phyloP scores from a whole-genome alignment of 2,329 filamentous ascomycete species.

The Tolypocladium sp. region DNA sequence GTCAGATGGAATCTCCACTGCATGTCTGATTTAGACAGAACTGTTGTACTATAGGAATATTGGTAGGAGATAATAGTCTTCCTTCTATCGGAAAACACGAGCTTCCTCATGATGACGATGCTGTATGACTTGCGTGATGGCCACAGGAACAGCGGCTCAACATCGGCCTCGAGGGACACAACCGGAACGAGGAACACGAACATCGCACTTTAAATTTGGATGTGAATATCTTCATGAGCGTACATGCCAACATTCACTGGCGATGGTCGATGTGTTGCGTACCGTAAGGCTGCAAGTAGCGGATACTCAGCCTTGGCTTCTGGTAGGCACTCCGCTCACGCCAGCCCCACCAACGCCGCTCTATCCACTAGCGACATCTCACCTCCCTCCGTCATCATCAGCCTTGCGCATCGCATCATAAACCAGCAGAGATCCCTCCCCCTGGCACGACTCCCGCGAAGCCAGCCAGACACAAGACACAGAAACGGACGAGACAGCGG shows the following conservation, averaged over 20 bases:
- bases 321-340: neutral
- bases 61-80: conserved; percentile 1
- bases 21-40: conserved; percentile 21
- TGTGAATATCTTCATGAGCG: neutral
- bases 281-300: neutral
- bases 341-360: neutral
- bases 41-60: conserved; percentile 18
- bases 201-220: neutral
- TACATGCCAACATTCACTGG: neutral
- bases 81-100: neutral
- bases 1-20: conserved; percentile 34
- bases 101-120: neutral
- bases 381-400: neutral
- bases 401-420: neutral
- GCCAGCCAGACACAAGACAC: neutral
- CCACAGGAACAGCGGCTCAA: neutral
- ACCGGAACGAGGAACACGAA: neutral
- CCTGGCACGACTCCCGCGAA: neutral
- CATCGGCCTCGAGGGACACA: neutral
- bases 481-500: neutral
- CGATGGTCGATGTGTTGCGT: neutral
- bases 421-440: neutral
- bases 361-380: neutral
- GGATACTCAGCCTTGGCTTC: neutral
- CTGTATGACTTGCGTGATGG: neutral